phyloP scores from a whole-genome alignment of 169 alveolate genomes.

The Plasmodium inui region DNA sequence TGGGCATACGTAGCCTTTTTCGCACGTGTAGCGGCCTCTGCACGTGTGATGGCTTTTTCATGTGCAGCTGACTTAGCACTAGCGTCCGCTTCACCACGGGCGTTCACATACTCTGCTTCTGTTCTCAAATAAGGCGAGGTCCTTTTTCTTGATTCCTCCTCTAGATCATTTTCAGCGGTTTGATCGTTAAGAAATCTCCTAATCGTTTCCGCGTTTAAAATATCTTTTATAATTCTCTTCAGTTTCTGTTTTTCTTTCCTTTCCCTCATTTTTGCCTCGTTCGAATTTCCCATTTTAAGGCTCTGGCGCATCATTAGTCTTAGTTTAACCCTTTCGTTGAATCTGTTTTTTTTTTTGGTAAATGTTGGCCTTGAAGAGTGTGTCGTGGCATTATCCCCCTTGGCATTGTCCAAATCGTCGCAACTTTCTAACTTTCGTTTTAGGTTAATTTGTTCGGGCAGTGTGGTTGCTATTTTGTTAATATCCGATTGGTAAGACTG shows the following conservation, averaged over 20 bases:
- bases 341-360: background rate
- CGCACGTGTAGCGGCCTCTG: background rate
- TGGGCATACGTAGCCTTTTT: background rate
- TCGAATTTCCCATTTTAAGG: background rate
- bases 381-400: background rate
- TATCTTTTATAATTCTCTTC: slow-evolving; percentile 37
- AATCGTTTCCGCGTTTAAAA: slow-evolving; percentile 18
- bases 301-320: background rate
- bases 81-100: background rate
- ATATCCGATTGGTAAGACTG: background rate
- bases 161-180: background rate
- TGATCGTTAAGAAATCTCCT: background rate
- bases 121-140: background rate
- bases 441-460: background rate
- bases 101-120: background rate
- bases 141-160: background rate
- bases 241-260: slow-evolving; percentile 6
- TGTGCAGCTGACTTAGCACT: no score
- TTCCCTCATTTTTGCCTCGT: background rate
- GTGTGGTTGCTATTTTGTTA: background rate
- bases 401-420: background rate
- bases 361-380: background rate
- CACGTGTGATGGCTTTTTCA: background rate
- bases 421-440: background rate
- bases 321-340: slow-evolving; percentile 5